These are phyloP conservation scores for Peterozyma xylosa DNA, from an alignment of 805 yeast genomes.

Conservation along the genomic window DNA sequence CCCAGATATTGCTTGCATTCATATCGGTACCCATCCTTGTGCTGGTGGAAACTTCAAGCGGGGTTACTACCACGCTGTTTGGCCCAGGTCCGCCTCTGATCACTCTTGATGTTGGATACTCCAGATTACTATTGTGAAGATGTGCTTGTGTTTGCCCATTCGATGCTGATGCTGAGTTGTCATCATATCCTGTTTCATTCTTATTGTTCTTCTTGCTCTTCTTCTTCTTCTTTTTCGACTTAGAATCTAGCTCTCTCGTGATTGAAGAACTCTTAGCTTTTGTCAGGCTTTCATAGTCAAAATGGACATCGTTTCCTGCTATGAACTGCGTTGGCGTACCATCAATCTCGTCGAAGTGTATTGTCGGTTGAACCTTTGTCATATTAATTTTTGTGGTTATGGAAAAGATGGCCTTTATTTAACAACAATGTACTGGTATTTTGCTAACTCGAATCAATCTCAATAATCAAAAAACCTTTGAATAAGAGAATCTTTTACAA, in stretches of 20 bases:
- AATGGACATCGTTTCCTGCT: slow-evolving; percentile 22
- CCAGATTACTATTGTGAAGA: slow-evolving; percentile 47
- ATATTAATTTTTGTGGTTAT: too few species aligned
- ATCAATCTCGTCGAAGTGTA: background rate
- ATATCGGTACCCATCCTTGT: slow-evolving; percentile 2
- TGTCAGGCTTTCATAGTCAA: slow-evolving; percentile 16
- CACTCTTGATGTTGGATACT: slow-evolving; percentile 66
- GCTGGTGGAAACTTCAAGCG: slow-evolving; percentile 19
- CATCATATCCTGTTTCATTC: slow-evolving; percentile 2
- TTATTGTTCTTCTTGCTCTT: slow-evolving; percentile 9
- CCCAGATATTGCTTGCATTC: slow-evolving; percentile 30
- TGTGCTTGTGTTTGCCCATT: slow-evolving; percentile 28
- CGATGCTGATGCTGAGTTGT: background rate
- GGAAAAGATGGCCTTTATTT: too few species aligned
- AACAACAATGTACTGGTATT: too few species aligned
- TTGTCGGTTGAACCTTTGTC: too few species aligned
- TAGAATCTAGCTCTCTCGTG: slow-evolving; percentile 7
- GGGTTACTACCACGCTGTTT: slow-evolving; percentile 72
- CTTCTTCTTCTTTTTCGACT: slow-evolving; percentile 11
- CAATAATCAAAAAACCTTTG: too few species aligned
- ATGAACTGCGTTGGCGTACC: slow-evolving; percentile 14
- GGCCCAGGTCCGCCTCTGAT: slow-evolving; percentile 58
- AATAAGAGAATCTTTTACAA: too few species aligned
- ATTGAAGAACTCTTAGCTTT: background rate
- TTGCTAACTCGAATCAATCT: too few species aligned